Evolutionary conservation across 2,329 filamentous ascomycete species (phyloP).

Genomic region (Colletotrichum musicola): DNA sequence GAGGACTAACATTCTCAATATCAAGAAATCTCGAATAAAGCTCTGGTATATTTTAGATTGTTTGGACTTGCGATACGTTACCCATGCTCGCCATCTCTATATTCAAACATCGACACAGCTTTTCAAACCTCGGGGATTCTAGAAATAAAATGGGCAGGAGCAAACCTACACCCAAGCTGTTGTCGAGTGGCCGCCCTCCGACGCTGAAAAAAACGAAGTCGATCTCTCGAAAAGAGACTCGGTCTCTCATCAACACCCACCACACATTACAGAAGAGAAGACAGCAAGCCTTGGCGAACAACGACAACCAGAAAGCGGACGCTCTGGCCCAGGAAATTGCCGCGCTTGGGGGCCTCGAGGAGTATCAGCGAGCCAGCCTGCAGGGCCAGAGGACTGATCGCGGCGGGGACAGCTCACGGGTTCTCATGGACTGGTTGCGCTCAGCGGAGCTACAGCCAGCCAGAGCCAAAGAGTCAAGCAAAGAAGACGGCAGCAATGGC

Average conservation of each 20-base stretch:
- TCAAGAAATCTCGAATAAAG: no score
- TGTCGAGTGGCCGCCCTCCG: conserved; percentile 69
- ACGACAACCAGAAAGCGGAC: conserved; percentile 64
- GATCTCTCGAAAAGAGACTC: conserved; percentile 74
- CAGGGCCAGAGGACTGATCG: conserved; percentile 75
- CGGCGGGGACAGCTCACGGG: conserved; percentile 74
- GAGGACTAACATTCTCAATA: no score
- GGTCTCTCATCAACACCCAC: conserved; percentile 73
- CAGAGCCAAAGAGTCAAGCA: conserved; percentile 8
- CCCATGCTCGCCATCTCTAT: no score
- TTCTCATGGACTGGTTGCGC: conserved; percentile 74
- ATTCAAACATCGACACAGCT: no score
- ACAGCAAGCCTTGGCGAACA: conserved; percentile 63
- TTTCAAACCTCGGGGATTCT: no score
- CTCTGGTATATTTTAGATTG: no score
- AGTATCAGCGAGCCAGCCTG: conserved; percentile 77
- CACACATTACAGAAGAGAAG: conserved; percentile 75
- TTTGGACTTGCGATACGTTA: no score
- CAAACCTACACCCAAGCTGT: conserved; percentile 28
- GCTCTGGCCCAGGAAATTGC: conserved; percentile 66
- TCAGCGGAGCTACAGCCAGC: conserved; percentile 47
- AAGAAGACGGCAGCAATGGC: conserved; percentile 1
- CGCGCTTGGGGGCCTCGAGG: conserved; percentile 70
- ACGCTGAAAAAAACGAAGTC: conserved; percentile 64
- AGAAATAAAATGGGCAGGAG: conserved; percentile 29